These are phyloP conservation scores for Cladophialophora yegresii DNA, from an alignment of 2,329 filamentous ascomycete species.

Conservation along the genomic window DNA sequence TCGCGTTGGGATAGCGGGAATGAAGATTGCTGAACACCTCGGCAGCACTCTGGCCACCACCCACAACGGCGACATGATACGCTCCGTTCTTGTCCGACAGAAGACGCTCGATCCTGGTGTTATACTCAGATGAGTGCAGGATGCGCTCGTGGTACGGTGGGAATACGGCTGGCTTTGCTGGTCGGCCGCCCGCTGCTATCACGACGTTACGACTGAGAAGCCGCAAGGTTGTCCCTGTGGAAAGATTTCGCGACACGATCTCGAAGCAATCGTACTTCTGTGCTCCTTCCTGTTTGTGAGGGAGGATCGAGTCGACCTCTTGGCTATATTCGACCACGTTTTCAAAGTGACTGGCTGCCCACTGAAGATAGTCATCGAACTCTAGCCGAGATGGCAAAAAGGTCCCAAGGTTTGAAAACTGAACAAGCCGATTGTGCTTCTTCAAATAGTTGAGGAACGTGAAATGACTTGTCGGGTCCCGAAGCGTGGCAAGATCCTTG, in stretches of 20 bases:
- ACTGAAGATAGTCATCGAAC: constrained; percentile 93
- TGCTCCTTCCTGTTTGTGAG: constrained; percentile 46
- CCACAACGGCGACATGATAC: constrained; percentile 80
- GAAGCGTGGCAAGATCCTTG: constrained; percentile 88
- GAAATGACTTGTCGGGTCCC: constrained; percentile 85
- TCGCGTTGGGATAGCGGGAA: constrained; percentile 75
- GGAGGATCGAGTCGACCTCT: constrained; percentile 72
- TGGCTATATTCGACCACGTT: constrained; percentile 72
- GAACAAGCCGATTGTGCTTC: constrained; percentile 74
- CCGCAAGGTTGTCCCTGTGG: constrained; percentile 47
- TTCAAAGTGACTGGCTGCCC: constrained; percentile 81
- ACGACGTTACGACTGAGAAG: constrained; percentile 56
- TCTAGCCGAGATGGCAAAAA: constrained; percentile 84
- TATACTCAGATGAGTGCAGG: constrained; percentile 85
- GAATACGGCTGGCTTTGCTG: constrained; percentile 69
- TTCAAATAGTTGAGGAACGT: constrained; percentile 96
- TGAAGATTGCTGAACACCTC: constrained; percentile 94
- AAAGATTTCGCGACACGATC: constrained; percentile 65
- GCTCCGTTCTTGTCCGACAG: constrained; percentile 43
- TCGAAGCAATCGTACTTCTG: constrained; percentile 62
- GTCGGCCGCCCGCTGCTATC: constrained; percentile 67
- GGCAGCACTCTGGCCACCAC: constrained; percentile 87
- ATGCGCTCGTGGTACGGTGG: constrained; percentile 71
- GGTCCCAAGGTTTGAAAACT: constrained; percentile 87
- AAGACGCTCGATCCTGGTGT: constrained; percentile 32